Evolutionary conservation across 2,329 filamentous ascomycete species (phyloP).

Genomic region (Truncatella angustata): DNA sequence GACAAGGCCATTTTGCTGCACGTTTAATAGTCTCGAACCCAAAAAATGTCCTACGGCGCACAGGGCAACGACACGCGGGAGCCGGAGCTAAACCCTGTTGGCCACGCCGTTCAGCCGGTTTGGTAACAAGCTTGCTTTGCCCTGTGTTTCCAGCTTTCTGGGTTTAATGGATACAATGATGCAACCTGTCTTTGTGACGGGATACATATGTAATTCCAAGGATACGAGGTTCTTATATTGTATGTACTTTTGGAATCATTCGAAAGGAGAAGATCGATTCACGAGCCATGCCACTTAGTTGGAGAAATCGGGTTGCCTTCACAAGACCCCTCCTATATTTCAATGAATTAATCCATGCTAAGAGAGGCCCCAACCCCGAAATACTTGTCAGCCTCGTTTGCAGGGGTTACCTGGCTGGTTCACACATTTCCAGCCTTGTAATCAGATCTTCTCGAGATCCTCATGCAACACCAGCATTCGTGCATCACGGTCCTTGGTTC

Average conservation of each 20-base stretch:
- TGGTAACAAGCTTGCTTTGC: neutral
- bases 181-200: no score
- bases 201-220: no score
- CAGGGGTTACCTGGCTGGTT: neutral
- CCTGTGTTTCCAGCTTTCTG: neutral
- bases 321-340: no score
- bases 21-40: neutral
- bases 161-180: no score
- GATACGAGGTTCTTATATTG: no score
- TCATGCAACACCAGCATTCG: neutral
- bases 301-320: no score
- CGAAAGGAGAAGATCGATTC: no score
- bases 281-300: no score
- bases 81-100: slow-evolving; percentile 2
- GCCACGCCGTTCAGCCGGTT: neutral
- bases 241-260: no score
- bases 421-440: neutral
- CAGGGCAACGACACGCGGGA: slow-evolving; percentile 5
- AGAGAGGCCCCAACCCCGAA: neutral
- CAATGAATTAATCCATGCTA: no score
- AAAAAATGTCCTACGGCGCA: neutral
- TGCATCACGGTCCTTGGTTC: no score
- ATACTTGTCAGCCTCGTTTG: neutral
- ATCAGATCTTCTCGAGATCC: neutral
- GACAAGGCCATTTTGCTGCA: neutral